phyloP scores from a whole-genome alignment of 169 alveolate species.

The Cytauxzoon felis region DNA sequence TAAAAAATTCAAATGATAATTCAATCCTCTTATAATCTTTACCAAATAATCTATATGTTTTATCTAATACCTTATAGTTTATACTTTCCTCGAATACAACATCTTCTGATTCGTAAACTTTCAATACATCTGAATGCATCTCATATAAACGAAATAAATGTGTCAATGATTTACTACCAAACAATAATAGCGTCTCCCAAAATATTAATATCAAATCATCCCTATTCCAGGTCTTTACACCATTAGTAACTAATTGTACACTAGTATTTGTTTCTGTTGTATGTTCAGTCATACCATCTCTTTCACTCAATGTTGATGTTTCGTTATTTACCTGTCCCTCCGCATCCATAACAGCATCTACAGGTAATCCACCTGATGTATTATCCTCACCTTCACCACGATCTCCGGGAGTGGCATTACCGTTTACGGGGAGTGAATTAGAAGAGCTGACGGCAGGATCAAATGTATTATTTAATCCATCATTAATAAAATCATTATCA shows the following conservation, averaged over 20 bases:
- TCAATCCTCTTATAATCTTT: slow-evolving; percentile 45
- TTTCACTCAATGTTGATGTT: not conserved
- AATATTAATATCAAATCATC: slow-evolving; percentile 43
- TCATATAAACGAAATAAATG: slow-evolving; percentile 44
- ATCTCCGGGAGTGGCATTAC: too few relatives aligned
- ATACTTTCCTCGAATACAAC: slow-evolving; percentile 33
- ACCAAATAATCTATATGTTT: slow-evolving; percentile 21
- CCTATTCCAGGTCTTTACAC: slow-evolving; percentile 18
- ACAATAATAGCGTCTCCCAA: slow-evolving; percentile 53
- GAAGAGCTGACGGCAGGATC: too few relatives aligned
- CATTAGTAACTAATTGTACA: not conserved
- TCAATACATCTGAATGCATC: slow-evolving; percentile 42
- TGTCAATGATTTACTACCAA: slow-evolving; percentile 55
- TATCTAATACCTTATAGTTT: slow-evolving; percentile 22
- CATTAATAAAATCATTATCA: not conserved
- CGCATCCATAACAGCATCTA: slow-evolving; percentile 3
- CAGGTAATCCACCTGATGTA: too few relatives aligned
- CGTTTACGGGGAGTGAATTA: too few relatives aligned
- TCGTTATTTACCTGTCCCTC: not conserved
- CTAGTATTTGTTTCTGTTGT: not conserved
- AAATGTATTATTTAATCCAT: not conserved
- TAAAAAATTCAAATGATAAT: slow-evolving; percentile 17
- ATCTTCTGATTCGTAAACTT: not conserved
- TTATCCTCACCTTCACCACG: too few relatives aligned
- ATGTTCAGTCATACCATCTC: not conserved